Percentiles rank a stretch among this genome's conserved stretches.
Evolutionary conservation across 2,329 filamentous ascomycete species (phyloP).

Genomic region (Epichloe sylvatica): DNA sequence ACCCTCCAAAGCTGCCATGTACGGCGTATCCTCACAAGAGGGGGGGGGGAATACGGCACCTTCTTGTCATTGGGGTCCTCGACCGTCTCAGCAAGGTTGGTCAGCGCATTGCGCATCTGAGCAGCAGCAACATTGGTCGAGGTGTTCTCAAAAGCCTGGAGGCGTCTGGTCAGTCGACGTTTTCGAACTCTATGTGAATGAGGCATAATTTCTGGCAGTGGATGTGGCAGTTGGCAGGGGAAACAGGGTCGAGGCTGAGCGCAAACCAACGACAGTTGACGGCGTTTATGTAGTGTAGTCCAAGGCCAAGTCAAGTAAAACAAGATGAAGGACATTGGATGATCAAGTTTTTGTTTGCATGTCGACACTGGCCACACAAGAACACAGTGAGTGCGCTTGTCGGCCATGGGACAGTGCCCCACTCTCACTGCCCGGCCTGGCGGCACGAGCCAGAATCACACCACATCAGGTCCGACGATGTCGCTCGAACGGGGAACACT

Average conservation of each 20-base stretch:
- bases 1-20: not conserved
- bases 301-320: not conserved
- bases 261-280: not conserved
- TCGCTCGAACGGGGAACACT: not conserved
- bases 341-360: not conserved
- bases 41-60: conserved; percentile 37
- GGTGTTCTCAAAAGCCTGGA: conserved; percentile 94
- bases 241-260: not conserved
- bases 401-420: not conserved
- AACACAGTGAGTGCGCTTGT: not conserved
- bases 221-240: not conserved
- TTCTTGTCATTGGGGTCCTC: conserved; percentile 70
- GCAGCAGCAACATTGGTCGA: conserved; percentile 95
- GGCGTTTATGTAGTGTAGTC: not conserved
- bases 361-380: not conserved
- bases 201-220: not conserved
- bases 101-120: conserved; percentile 97
- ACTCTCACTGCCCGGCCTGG: not conserved
- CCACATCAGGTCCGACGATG: no score
- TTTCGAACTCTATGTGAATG: not conserved
- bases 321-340: not conserved
- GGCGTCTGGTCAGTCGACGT: conserved; percentile 13
- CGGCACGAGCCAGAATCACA: not conserved
- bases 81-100: conserved; percentile 81
- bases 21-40: not conserved